phyloP scores from a whole-genome alignment of 306 rosid genomes.

The Ochetophila trinervis region DNA sequence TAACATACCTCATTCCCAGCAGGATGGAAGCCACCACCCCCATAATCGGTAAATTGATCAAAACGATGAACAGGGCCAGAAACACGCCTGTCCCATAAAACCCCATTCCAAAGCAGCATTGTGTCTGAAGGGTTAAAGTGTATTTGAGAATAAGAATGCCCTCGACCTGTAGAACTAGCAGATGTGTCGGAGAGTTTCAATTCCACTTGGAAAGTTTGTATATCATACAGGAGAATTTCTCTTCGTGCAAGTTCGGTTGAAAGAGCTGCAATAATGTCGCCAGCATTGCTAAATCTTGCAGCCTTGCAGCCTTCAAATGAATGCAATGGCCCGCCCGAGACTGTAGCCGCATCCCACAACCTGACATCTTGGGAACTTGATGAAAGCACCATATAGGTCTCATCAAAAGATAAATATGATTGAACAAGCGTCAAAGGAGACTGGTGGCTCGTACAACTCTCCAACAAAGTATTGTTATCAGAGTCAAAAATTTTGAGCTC shows the following conservation, averaged over 20 bases:
- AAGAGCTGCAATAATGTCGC: conserved; percentile 74
- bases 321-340: conserved; percentile 74
- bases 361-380: conserved; percentile 83
- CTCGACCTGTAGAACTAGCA: conserved; percentile 64
- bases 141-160: conserved; percentile 67
- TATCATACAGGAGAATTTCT: conserved; percentile 80
- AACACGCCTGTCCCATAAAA: conserved; percentile 83
- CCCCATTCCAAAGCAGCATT: conserved; percentile 96
- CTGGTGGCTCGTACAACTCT: conserved; percentile 82
- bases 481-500: conserved; percentile 85
- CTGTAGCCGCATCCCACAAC: conserved; percentile 77
- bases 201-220: conserved; percentile 64
- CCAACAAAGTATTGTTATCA: conserved; percentile 65
- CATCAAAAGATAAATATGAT: conserved; percentile 68
- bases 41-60: conserved; percentile 96
- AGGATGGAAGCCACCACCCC: conserved; percentile 99
- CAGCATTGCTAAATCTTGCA: conserved; percentile 84
- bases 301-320: conserved; percentile 94
- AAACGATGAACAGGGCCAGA: conserved; percentile 81
- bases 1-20: conserved; percentile 91
- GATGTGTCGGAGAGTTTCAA: conserved; percentile 57
- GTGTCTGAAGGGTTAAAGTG: conserved; percentile 89
- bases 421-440: conserved; percentile 78
- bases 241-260: conserved; percentile 61
- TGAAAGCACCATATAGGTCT: conserved; percentile 75